phyloP scores from a whole-genome alignment of 768 basidiomycete species.

The Termitomyces sp. region DNA sequence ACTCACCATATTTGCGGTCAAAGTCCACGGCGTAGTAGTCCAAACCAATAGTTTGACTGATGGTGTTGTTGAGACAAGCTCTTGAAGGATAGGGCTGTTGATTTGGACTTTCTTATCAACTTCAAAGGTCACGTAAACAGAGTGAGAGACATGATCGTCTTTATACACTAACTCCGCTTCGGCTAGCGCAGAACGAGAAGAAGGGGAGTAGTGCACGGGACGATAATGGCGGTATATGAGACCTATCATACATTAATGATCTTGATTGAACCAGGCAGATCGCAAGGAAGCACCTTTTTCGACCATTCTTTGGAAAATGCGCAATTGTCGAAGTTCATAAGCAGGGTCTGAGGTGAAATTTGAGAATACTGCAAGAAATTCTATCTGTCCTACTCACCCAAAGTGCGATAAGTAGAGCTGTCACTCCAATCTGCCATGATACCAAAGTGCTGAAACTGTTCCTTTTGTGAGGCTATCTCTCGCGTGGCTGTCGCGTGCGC shows the following conservation, averaged over 20 bases:
- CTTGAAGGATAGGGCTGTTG: conserved; percentile 20
- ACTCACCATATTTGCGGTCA: conserved; percentile 90
- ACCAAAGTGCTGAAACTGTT: conserved; percentile 76
- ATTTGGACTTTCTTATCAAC: conserved; percentile 32
- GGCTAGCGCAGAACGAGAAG: conserved; percentile 88
- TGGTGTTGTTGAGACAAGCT: conserved; percentile 23
- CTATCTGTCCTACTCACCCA: conserved; percentile 45
- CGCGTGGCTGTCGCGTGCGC: conserved; percentile 69
- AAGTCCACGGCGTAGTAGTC: conserved; percentile 98
- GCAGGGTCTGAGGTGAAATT: conserved; percentile 52
- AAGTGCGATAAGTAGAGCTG: conserved; percentile 73
- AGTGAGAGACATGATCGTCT: conserved; percentile 83
- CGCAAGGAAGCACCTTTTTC: conserved; percentile 50
- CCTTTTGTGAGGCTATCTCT: conserved; percentile 70
- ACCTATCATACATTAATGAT: conserved; percentile 34
- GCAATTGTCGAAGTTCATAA: conserved; percentile 86
- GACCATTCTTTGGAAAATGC: conserved; percentile 85
- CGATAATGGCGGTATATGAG: conserved; percentile 83
- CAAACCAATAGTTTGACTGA: conserved; percentile 69
- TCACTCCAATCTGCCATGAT: conserved; percentile 90
- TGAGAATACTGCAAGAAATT: not conserved
- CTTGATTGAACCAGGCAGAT: not conserved
- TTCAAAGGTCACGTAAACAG: conserved; percentile 80
- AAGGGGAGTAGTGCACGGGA: conserved; percentile 93
- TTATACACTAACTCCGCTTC: conserved; percentile 92